Conservation (phyloP, 495 filamentous ascomycete genomes). For the Chaetomidium leptoderma region DNA sequence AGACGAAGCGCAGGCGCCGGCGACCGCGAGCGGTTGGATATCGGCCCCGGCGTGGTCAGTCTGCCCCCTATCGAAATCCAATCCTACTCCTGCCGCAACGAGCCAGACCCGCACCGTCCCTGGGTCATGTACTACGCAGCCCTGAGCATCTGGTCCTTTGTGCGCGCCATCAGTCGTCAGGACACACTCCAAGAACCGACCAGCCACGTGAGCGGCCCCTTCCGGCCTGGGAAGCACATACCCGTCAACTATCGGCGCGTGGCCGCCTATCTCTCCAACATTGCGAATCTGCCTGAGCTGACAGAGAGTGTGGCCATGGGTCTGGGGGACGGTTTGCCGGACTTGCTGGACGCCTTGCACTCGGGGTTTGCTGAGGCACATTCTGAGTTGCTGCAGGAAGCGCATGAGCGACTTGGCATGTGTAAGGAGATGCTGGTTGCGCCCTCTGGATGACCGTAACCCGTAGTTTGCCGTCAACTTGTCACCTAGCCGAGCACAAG, state of each 20-base stretch:
- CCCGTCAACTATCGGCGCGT: slow-evolving; percentile 32
- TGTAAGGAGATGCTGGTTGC: slow-evolving; percentile 42
- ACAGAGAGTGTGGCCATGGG: slow-evolving; percentile 30
- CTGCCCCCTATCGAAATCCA: slow-evolving; percentile 34
- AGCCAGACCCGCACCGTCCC: slow-evolving; percentile 83
- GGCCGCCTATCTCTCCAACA: slow-evolving; percentile 40
- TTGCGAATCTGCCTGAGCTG: slow-evolving; percentile 38
- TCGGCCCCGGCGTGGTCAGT: slow-evolving; percentile 19
- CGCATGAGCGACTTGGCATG: slow-evolving; percentile 35
- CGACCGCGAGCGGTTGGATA: slow-evolving; percentile 30
- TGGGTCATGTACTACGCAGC: slow-evolving; percentile 96
- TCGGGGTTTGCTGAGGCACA: slow-evolving; percentile 41
- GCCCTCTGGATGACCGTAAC: slow-evolving; percentile 15
- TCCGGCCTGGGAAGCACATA: slow-evolving; percentile 22
- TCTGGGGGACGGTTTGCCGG: slow-evolving; percentile 41
- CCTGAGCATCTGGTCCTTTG: slow-evolving; percentile 89
- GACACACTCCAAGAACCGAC: slow-evolving; percentile 26
- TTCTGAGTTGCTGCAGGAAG: slow-evolving; percentile 44
- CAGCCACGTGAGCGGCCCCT: slow-evolving; percentile 5
- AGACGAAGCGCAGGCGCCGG: slow-evolving; percentile 30
- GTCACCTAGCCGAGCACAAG: too few species aligned
- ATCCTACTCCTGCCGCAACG: slow-evolving; percentile 74
- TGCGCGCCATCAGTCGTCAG: slow-evolving; percentile 71
- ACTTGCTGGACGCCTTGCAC: slow-evolving; percentile 41
- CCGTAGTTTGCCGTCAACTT: too few species aligned